A percentile compares a stretch with the other conserved stretches of the same genome.
phyloP scores from a whole-genome alignment of 1,284 basidiomycete species.

The Bothia castanella region DNA sequence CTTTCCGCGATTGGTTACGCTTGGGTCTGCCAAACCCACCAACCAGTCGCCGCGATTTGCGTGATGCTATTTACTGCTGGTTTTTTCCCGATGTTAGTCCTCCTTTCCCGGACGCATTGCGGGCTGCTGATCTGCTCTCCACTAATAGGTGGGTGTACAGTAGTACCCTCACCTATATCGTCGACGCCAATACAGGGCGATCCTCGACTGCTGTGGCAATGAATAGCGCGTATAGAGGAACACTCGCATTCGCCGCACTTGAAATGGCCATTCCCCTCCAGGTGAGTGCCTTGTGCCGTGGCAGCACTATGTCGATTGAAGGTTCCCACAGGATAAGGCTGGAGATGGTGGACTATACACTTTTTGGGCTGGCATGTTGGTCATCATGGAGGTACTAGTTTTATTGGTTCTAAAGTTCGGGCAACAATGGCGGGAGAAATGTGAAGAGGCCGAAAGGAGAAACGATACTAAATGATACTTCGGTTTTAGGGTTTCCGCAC shows the following conservation, averaged over 20 bases:
- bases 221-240: conserved; percentile 69
- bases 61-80: conserved; percentile 62
- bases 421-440: conserved; percentile 40
- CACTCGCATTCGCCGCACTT: conserved; percentile 65
- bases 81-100: conserved; percentile 46
- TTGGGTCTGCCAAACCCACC: conserved; percentile 68
- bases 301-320: not conserved
- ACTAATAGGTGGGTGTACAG: conserved; percentile 59
- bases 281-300: conserved; percentile 31
- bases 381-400: conserved; percentile 48
- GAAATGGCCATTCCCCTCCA: conserved; percentile 71
- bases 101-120: not conserved
- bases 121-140: conserved; percentile 1
- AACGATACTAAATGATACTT: not conserved
- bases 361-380: conserved; percentile 62
- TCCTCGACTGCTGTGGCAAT: conserved; percentile 68
- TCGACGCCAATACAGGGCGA: conserved; percentile 73
- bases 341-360: conserved; percentile 76
- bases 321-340: conserved; percentile 39
- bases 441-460: conserved; percentile 34
- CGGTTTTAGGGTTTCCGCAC: not conserved
- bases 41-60: conserved; percentile 62
- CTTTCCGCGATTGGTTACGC: conserved; percentile 65
- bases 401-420: conserved; percentile 50
- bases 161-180: conserved; percentile 70